Percentiles rank a stretch among this genome's conserved stretches.
phyloP scores from a whole-genome alignment of 345 rosid species.

The Populus nigra region DNA sequence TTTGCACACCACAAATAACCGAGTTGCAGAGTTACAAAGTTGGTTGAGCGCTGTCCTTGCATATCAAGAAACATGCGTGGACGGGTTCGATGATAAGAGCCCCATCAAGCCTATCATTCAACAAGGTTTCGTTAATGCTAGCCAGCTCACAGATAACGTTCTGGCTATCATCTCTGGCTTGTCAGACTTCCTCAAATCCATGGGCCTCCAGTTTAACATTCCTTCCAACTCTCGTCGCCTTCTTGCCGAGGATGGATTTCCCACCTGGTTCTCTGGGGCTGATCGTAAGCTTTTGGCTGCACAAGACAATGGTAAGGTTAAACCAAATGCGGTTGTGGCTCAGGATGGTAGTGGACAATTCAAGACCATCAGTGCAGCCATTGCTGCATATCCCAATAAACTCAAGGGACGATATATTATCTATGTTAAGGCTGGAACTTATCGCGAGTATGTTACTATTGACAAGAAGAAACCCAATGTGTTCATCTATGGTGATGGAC shows the following conservation, averaged over 20 bases:
- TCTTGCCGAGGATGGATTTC: slow-evolving; percentile 34
- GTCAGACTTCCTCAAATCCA: slow-evolving; percentile 28
- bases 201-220: slow-evolving; percentile 27
- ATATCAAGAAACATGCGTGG: slow-evolving; percentile 17
- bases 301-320: slow-evolving; percentile 20
- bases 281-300: slow-evolving; percentile 63
- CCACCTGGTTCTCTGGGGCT: slow-evolving; percentile 59
- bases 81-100: slow-evolving; percentile 8
- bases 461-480: slow-evolving; percentile 49
- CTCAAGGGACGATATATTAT: slow-evolving; percentile 45
- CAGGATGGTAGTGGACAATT: slow-evolving; percentile 74
- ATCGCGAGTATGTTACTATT: slow-evolving; percentile 43
- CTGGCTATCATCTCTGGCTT: slow-evolving; percentile 22
- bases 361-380: slow-evolving; percentile 51
- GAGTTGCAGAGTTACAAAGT: not conserved
- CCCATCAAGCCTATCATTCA: not conserved
- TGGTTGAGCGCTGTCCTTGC: slow-evolving; percentile 19
- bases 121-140: not conserved
- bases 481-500: slow-evolving; percentile 73
- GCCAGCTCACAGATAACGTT: slow-evolving; percentile 12
- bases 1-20: not conserved
- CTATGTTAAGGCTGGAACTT: slow-evolving; percentile 66
- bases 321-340: slow-evolving; percentile 62
- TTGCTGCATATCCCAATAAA: slow-evolving; percentile 41
- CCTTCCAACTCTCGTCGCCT: slow-evolving; percentile 41